Evolutionary conservation across 2,329 filamentous ascomycete genomes (phyloP).

Genomic region (Trichoderma gracile): DNA sequence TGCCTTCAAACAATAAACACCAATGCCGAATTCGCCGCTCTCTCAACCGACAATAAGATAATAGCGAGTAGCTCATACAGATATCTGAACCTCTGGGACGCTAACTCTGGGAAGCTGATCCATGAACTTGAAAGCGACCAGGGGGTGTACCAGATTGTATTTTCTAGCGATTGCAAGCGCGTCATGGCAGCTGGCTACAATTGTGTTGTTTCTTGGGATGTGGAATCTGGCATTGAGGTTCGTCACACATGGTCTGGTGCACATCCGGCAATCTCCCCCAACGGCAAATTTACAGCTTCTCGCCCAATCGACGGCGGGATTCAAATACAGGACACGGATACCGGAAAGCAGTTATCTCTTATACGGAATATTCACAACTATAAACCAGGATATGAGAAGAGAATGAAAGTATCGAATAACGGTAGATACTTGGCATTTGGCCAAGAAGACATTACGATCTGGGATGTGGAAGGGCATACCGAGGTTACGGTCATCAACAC

Average conservation of each 20-base stretch:
- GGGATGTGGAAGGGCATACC: not conserved
- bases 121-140: not conserved
- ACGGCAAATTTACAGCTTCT: not conserved
- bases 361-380: not conserved
- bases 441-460: not conserved
- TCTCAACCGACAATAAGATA: slow-evolving; percentile 3
- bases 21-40: not conserved
- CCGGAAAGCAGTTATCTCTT: not conserved
- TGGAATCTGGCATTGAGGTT: not conserved
- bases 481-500: not conserved
- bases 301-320: not conserved
- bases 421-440: not conserved
- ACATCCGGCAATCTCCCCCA: not conserved
- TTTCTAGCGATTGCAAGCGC: not conserved
- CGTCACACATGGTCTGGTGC: not conserved
- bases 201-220: not conserved
- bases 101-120: not conserved
- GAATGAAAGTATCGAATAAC: not conserved
- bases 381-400: too few relatives aligned
- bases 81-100: slow-evolving; percentile 12
- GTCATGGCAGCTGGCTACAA: not conserved
- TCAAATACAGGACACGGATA: not conserved
- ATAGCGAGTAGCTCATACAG: not conserved
- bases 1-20: not conserved
- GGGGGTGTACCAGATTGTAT: not conserved